Conservation (phyloP, 805 yeast genomes). For the Candida nanaspora region DNA sequence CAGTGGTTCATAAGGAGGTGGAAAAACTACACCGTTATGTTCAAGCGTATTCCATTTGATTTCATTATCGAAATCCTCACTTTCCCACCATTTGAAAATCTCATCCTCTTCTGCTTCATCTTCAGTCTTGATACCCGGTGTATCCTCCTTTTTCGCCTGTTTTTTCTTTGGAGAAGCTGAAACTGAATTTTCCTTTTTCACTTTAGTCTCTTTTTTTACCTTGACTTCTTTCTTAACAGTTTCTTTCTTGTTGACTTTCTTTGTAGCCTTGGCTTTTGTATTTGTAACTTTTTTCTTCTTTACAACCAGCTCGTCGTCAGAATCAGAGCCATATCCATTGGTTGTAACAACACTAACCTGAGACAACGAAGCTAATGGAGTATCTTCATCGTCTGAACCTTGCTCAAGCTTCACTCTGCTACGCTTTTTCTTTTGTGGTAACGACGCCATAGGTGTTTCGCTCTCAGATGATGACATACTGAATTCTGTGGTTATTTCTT, state of each 20-base stretch:
- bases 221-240: slow-evolving; percentile 2
- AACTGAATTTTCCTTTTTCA: slow-evolving; percentile 1
- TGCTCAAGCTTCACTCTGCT: neutral
- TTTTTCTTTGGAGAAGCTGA: slow-evolving; percentile 9
- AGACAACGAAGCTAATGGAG: neutral
- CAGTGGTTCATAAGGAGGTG: slow-evolving; percentile 84
- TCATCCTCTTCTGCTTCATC: slow-evolving; percentile 51
- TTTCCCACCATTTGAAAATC: slow-evolving; percentile 79
- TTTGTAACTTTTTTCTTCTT: neutral
- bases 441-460: too few relatives aligned
- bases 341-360: neutral
- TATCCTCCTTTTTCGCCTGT: slow-evolving; percentile 9
- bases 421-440: neutral
- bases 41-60: slow-evolving; percentile 81
- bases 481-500: too few relatives aligned
- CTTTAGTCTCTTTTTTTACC: slow-evolving; percentile 2
- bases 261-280: neutral
- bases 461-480: too few relatives aligned
- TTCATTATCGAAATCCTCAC: slow-evolving; percentile 61
- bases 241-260: too few relatives aligned
- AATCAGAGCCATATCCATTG: neutral
- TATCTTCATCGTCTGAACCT: neutral
- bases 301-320: neutral
- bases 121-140: slow-evolving; percentile 10
- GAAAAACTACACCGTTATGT: slow-evolving; percentile 89